A percentile compares a stretch with the other conserved stretches of the same genome.
Conservation (phyloP, 2,329 filamentous ascomycete genomes). For the Xylaria polymorpha region DNA sequence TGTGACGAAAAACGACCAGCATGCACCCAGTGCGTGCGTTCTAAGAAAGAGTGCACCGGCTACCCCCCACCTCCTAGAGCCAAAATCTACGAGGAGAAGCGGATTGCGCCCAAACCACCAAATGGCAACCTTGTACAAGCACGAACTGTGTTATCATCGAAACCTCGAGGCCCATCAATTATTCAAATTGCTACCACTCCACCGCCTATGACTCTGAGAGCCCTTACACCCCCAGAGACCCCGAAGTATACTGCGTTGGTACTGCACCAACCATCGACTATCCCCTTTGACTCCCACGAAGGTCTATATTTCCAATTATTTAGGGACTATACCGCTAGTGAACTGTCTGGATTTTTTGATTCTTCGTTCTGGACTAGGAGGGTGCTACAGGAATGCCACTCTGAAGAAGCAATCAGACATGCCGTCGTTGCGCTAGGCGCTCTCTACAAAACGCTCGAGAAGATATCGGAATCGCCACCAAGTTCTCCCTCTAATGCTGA, state of each 20-base stretch:
- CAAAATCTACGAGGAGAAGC: constrained; percentile 58
- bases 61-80: constrained; percentile 69
- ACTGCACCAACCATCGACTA: constrained; percentile 58
- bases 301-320: constrained; percentile 72
- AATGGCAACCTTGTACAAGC: constrained; percentile 23
- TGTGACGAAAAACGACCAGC: constrained; percentile 72
- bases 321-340: constrained; percentile 68
- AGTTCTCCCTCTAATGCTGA: constrained; percentile 56
- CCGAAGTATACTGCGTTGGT: constrained; percentile 49
- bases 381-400: constrained; percentile 72
- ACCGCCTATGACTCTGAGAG: constrained; percentile 10
- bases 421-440: constrained; percentile 74
- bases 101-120: constrained; percentile 46
- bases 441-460: constrained; percentile 74
- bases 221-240: constrained; percentile 52
- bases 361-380: constrained; percentile 72
- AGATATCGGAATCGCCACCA: constrained; percentile 63
- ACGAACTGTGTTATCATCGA: constrained; percentile 13
- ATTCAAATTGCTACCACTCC: constrained; percentile 8
- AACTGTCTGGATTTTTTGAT: constrained; percentile 75
- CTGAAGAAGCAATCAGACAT: constrained; percentile 70
- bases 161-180: constrained; percentile 27
- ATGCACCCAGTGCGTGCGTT: constrained; percentile 69
- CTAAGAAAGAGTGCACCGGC: constrained; percentile 68
- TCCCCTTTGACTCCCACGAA: constrained; percentile 65